Evolutionary conservation across 176 grass and related monocot genomes (phyloP).

Genomic region (Pharus latifolius): DNA sequence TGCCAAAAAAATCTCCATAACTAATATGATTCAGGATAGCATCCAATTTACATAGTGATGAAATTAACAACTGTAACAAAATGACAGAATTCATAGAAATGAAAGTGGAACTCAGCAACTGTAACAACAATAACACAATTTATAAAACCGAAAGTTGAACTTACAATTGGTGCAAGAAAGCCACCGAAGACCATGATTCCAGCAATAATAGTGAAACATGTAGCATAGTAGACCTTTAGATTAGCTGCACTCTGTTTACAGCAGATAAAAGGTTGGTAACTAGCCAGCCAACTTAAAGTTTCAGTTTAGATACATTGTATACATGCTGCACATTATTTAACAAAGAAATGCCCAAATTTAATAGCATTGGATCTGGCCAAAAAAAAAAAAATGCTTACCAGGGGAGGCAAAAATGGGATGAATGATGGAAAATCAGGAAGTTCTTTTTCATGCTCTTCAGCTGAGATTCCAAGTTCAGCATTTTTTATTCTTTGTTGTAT

Average conservation of each 20-base stretch:
- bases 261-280: constrained; percentile 6
- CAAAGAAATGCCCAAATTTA: neutral
- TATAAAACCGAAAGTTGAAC: constrained; percentile 18
- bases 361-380: neutral
- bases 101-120: neutral
- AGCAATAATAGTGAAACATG: constrained; percentile 82
- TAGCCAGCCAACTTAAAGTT: constrained; percentile 9
- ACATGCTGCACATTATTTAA: neutral
- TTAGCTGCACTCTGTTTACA: constrained; percentile 92
- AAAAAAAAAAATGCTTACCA: constrained; percentile 34
- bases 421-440: constrained; percentile 99
- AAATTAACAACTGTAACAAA: no score
- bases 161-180: constrained; percentile 96
- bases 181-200: constrained; percentile 94
- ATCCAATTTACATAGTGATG: neutral
- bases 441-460: constrained; percentile 65
- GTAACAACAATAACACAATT: neutral
- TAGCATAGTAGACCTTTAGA: constrained; percentile 82
- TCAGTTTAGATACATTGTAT: neutral
- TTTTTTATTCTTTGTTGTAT: constrained; percentile 99
- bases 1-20: neutral
- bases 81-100: no score
- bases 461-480: constrained; percentile 82
- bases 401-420: constrained; percentile 89
- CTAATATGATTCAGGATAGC: neutral